Conservation (phyloP, 768 basidiomycete species). For the Tricholoma furcatifolium region DNA sequence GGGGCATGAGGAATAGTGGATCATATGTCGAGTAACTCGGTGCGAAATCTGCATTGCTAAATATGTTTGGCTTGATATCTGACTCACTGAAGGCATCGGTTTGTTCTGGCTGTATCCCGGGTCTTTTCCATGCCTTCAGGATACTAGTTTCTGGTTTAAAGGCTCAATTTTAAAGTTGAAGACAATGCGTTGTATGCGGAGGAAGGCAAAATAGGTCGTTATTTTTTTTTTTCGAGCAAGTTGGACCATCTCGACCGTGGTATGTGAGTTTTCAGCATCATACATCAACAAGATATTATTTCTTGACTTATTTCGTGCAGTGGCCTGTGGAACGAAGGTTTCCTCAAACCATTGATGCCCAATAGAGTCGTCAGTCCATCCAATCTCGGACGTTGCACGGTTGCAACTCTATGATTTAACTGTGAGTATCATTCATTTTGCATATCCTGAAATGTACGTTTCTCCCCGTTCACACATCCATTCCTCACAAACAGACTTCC, state of each 20-base stretch:
- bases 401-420: constrained; percentile 26
- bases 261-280: constrained; percentile 46
- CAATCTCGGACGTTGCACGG: constrained; percentile 36
- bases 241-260: constrained; percentile 19
- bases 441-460: constrained; percentile 11
- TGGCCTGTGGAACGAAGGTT: too few species aligned
- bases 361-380: constrained; percentile 40
- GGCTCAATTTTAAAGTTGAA: background rate
- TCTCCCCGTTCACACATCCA: constrained; percentile 24
- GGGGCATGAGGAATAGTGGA: background rate
- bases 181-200: too few species aligned
- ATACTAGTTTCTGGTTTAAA: background rate
- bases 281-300: constrained; percentile 38
- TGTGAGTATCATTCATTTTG: constrained; percentile 1
- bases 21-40: background rate
- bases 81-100: background rate
- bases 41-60: background rate
- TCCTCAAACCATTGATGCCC: too few species aligned
- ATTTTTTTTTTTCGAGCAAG: constrained; percentile 16
- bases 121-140: background rate
- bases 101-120: background rate
- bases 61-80: background rate
- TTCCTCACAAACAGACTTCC: constrained; percentile 19
- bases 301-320: too few species aligned
- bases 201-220: constrained; percentile 1